phyloP scores from a whole-genome alignment of 768 basidiomycete genomes.

The Tubosaeta sp. region DNA sequence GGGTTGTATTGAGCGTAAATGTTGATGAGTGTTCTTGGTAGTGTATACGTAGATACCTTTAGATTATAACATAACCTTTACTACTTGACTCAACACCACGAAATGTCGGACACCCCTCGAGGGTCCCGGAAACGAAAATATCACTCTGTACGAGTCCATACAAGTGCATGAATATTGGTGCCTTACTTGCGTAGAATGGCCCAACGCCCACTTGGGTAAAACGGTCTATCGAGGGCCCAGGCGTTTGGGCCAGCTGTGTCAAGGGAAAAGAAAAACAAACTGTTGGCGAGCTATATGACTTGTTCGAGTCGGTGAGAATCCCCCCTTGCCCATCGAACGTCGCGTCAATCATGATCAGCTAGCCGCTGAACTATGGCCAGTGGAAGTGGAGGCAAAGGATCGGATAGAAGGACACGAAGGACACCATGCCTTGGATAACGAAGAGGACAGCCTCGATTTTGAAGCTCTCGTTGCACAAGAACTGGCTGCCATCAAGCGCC shows the following conservation, averaged over 20 bases:
- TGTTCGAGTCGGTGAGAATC: constrained; percentile 67
- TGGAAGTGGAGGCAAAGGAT: constrained; percentile 26
- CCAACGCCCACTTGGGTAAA: constrained; percentile 59
- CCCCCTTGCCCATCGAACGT: neutral
- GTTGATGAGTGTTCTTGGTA: neutral
- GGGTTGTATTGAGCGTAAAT: constrained; percentile 7
- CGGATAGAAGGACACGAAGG: constrained; percentile 23
- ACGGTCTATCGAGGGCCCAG: constrained; percentile 69
- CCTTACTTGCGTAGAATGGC: constrained; percentile 48
- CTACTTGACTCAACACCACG: neutral
- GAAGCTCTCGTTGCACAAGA: constrained; percentile 73
- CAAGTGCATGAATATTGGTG: constrained; percentile 4
- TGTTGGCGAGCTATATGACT: constrained; percentile 69
- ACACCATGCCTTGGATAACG: constrained; percentile 31
- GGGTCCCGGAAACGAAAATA: constrained; percentile 44
- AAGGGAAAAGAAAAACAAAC: constrained; percentile 81
- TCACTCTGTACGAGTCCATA: constrained; percentile 39
- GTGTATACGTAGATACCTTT: constrained; percentile 23
- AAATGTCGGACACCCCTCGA: constrained; percentile 15
- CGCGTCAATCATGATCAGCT: constrained; percentile 42
- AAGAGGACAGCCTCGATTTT: constrained; percentile 46
- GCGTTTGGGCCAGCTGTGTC: constrained; percentile 82
- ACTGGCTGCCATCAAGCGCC: constrained; percentile 64
- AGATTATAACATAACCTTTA: neutral
- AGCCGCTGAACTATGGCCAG: constrained; percentile 69